Percentiles rank a stretch among this genome's conserved stretches.
Conservation (phyloP, 257 asterid species). For the Solanum corneliomulleri region DNA sequence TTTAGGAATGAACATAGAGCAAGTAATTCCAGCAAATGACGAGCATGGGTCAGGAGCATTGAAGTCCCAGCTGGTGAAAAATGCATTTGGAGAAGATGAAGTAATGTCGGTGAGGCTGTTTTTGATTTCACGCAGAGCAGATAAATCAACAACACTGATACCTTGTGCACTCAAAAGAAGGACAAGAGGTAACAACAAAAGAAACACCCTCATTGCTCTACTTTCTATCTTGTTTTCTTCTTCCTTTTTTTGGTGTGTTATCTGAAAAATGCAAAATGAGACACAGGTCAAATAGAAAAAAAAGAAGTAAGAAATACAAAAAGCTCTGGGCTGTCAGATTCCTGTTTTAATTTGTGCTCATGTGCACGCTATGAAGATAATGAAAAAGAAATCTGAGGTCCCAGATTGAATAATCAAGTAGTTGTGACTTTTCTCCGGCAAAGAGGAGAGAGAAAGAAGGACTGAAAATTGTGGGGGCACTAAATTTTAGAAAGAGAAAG, state of each 20-base stretch:
- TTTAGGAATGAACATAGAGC: conserved; percentile 14
- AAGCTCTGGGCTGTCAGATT: background rate
- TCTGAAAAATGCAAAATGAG: background rate
- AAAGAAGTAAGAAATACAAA: background rate
- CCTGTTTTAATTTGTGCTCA: background rate
- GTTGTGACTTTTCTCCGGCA: background rate
- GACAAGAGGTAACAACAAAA: background rate
- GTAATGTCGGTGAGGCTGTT: conserved; percentile 46
- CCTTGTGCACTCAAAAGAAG: background rate
- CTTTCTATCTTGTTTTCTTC: background rate
- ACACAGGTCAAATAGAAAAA: background rate
- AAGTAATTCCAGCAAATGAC: conserved; percentile 57
- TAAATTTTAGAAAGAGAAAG: background rate
- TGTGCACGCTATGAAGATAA: conserved; percentile 1
- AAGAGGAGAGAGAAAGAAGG: background rate
- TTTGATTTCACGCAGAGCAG: conserved; percentile 52
- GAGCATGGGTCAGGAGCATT: conserved; percentile 50
- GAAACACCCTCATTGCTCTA: background rate
- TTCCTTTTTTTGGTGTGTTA: background rate
- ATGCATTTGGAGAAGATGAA: conserved; percentile 19
- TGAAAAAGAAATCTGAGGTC: background rate
- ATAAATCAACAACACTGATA: conserved; percentile 19
- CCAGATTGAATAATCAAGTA: background rate
- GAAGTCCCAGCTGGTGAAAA: conserved; percentile 67
- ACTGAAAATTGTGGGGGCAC: background rate